A percentile compares a stretch with the other conserved stretches of the same genome.
Conservation (phyloP, 108 stramenopile genomes). For the Asterionellopsis glacialis region DNA sequence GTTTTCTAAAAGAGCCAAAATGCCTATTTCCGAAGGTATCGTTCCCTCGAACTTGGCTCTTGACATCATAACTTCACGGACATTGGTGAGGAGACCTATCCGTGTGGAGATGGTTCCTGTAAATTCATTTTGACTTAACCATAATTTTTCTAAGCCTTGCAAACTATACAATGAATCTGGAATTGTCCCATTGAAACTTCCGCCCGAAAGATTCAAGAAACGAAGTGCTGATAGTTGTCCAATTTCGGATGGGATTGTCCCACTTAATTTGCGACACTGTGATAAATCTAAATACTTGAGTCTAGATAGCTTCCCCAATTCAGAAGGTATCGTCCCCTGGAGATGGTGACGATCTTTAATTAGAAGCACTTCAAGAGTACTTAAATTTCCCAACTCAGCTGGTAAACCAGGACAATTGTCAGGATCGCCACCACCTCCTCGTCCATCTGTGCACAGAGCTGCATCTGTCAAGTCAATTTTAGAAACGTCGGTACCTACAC, state of each 20-base stretch:
- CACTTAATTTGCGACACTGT: slow-evolving; percentile 25
- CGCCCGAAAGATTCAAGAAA: slow-evolving; percentile 35
- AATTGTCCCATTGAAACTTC: slow-evolving; percentile 44
- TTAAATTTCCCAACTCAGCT: slow-evolving; percentile 25
- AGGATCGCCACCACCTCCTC: slow-evolving; percentile 14
- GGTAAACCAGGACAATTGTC: slow-evolving; percentile 39
- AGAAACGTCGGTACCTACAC: slow-evolving; percentile 21
- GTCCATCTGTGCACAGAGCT: slow-evolving; percentile 27
- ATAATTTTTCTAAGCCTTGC: slow-evolving; percentile 24
- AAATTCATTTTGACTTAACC: slow-evolving; percentile 24
- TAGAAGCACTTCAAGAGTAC: slow-evolving; percentile 20
- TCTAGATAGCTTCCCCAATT: slow-evolving; percentile 46
- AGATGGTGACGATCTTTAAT: slow-evolving; percentile 28
- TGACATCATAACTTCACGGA: slow-evolving; percentile 47
- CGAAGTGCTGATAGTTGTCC: slow-evolving; percentile 37
- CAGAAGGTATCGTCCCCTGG: slow-evolving; percentile 39
- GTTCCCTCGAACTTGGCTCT: slow-evolving; percentile 16
- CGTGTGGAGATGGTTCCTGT: slow-evolving; percentile 43
- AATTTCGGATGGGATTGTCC: slow-evolving; percentile 52
- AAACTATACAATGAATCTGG: slow-evolving; percentile 43
- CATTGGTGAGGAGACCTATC: slow-evolving; percentile 38
- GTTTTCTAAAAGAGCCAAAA: slow-evolving; percentile 31
- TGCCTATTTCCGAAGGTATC: slow-evolving; percentile 44
- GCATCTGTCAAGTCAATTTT: slow-evolving; percentile 45
- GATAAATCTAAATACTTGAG: slow-evolving; percentile 38